Conservation (phyloP, 2,329 filamentous ascomycete species). For the Cryphonectria nitschkei region DNA sequence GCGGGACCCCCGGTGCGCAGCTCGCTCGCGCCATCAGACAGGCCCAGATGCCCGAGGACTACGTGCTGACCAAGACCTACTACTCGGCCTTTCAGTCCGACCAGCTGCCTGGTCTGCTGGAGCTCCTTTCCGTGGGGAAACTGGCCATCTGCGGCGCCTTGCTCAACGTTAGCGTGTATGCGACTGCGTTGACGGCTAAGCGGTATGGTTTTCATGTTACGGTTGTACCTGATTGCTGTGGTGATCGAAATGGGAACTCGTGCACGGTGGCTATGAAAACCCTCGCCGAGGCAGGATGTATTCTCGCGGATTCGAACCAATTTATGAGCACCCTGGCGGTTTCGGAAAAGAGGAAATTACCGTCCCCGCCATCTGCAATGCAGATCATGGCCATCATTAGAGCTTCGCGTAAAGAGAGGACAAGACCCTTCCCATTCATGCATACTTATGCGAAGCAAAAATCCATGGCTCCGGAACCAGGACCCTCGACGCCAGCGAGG, state of each 20-base stretch:
- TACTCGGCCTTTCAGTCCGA: slow-evolving; percentile 88
- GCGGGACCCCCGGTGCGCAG: slow-evolving; percentile 49
- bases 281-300: too few relatives aligned
- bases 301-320: too few relatives aligned
- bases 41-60: slow-evolving; percentile 52
- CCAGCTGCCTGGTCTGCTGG: slow-evolving; percentile 71
- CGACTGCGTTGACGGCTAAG: slow-evolving; percentile 88
- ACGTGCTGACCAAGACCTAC: slow-evolving; percentile 68
- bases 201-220: slow-evolving; percentile 84
- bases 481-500: too few relatives aligned
- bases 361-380: too few relatives aligned
- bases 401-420: too few relatives aligned
- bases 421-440: too few relatives aligned
- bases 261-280: slow-evolving; percentile 61
- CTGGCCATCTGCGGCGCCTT: slow-evolving; percentile 87
- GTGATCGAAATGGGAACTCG: slow-evolving; percentile 70
- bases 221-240: slow-evolving; percentile 85
- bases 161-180: slow-evolving; percentile 86
- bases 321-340: too few relatives aligned
- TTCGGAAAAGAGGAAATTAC: too few relatives aligned
- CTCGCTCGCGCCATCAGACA: slow-evolving; percentile 47
- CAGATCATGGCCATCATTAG: too few relatives aligned
- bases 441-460: too few relatives aligned
- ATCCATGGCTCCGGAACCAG: too few relatives aligned
- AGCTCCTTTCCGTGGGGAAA: slow-evolving; percentile 84